Evolutionary conservation across 176 grass and related monocot genomes (phyloP).

Genomic region (Areca catechu): DNA sequence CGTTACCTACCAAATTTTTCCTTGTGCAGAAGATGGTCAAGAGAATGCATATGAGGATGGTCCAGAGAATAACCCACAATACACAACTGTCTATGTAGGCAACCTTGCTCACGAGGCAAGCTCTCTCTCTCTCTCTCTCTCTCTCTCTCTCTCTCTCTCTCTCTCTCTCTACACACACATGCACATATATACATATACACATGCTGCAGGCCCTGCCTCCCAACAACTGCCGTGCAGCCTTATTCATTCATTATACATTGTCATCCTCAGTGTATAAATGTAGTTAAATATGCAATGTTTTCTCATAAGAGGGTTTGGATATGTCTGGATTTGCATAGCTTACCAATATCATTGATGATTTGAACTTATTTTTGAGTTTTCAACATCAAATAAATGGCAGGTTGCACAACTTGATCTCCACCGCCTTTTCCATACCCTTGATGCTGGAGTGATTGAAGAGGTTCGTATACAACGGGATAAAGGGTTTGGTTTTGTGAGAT

Average conservation of each 20-base stretch:
- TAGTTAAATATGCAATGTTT: too few relatives aligned
- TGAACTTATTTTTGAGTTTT: background rate
- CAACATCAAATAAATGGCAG: constrained; percentile 7
- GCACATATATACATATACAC: too few relatives aligned
- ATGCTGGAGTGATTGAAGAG: constrained; percentile 79
- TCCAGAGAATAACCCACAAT: constrained; percentile 81
- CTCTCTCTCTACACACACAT: too few relatives aligned
- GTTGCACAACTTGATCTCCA: constrained; percentile 63
- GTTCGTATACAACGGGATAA: constrained; percentile 91
- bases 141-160: background rate
- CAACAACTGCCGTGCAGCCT: too few relatives aligned
- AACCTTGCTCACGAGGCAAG: constrained; percentile 82
- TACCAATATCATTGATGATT: too few relatives aligned
- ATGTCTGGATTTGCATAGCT: too few relatives aligned
- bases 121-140: constrained; percentile 9
- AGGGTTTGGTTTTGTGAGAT: constrained; percentile 96
- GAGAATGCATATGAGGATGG: constrained; percentile 67
- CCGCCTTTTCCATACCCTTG: constrained; percentile 67
- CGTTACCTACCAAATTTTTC: background rate
- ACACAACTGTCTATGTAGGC: constrained; percentile 93
- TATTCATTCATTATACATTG: too few relatives aligned
- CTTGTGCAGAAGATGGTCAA: constrained; percentile 45
- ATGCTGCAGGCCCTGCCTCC: too few relatives aligned
- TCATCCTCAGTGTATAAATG: too few relatives aligned
- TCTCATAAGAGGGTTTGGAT: too few relatives aligned